phyloP scores from a whole-genome alignment of 2,329 filamentous ascomycete species.

The Torrubiella hemipterigena region DNA sequence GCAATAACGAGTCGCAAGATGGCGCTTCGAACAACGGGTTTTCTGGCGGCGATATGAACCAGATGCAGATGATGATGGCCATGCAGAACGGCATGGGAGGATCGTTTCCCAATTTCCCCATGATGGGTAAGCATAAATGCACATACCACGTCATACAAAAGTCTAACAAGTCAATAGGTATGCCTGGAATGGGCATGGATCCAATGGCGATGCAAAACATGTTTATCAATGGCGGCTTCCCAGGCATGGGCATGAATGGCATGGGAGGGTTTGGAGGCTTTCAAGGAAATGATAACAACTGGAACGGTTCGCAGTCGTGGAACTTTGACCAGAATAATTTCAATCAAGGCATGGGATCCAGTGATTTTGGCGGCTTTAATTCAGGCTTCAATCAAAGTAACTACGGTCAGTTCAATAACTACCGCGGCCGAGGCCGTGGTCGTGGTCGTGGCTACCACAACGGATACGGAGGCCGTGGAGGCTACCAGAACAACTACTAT shows the following conservation, averaged over 20 bases:
- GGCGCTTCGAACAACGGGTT: conserved; percentile 42
- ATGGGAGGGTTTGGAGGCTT: conserved; percentile 63
- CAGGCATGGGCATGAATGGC: conserved; percentile 65
- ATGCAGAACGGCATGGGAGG: conserved; percentile 58
- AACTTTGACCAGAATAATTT: conserved; percentile 81
- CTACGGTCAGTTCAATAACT: conserved; percentile 76
- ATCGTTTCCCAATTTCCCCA: too few species aligned
- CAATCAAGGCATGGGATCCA: conserved; percentile 71
- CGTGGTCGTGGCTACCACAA: conserved; percentile 55
- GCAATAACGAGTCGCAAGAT: conserved; percentile 21
- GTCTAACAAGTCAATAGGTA: conserved; percentile 36
- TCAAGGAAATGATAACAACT: conserved; percentile 61
- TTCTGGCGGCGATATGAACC: conserved; percentile 53
- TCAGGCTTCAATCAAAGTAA: conserved; percentile 74
- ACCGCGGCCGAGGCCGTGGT: conserved; percentile 55
- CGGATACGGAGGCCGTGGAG: conserved; percentile 39
- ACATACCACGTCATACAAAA: neutral
- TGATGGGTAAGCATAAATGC: conserved; percentile 77
- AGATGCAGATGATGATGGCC: conserved; percentile 73
- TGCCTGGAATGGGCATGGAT: conserved; percentile 80
- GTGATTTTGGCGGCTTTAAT: conserved; percentile 72
- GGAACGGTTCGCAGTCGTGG: conserved; percentile 73
- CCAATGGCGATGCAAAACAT: conserved; percentile 62
- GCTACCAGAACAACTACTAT: conserved; percentile 44
- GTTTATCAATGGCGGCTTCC: conserved; percentile 70